phyloP scores from a whole-genome alignment of 495 filamentous ascomycete genomes.

The Chlorociboria aeruginascens region DNA sequence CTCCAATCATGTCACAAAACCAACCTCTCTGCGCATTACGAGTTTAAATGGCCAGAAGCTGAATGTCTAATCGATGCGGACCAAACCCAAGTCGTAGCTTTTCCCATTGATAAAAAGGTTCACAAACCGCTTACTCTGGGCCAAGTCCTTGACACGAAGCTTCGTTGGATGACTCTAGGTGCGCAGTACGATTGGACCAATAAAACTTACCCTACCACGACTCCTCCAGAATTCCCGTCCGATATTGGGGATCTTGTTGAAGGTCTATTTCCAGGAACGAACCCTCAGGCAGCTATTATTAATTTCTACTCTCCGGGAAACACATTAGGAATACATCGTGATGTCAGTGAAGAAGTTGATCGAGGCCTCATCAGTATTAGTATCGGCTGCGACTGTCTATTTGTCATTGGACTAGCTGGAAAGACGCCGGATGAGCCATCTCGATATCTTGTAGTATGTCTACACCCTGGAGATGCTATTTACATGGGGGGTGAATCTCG shows the following conservation, averaged over 20 bases:
- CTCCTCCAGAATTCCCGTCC: conserved; percentile 58
- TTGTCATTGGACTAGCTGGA: conserved; percentile 49
- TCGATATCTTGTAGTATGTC: conserved; percentile 44
- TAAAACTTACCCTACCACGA: conserved; percentile 58
- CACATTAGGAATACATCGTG: conserved; percentile 76
- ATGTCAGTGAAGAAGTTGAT: conserved; percentile 72
- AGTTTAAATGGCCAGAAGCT: conserved; percentile 52
- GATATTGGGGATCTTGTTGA: conserved; percentile 57
- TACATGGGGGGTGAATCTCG: conserved; percentile 60
- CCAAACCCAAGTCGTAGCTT: conserved; percentile 28
- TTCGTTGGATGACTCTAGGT: conserved; percentile 88
- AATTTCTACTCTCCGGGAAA: conserved; percentile 86
- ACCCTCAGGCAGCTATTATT: conserved; percentile 77
- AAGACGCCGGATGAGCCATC: conserved; percentile 13
- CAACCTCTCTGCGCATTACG: conserved; percentile 75
- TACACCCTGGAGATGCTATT: conserved; percentile 70
- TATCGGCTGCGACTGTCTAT: conserved; percentile 79
- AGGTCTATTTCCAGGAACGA: conserved; percentile 55
- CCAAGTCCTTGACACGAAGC: conserved; percentile 57
- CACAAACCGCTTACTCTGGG: conserved; percentile 60
- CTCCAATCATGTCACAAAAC: conserved; percentile 64
- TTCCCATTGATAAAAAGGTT: conserved; percentile 52
- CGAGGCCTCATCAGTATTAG: conserved; percentile 71
- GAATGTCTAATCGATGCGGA: conserved; percentile 35
- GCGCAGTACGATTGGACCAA: conserved; percentile 92